Evolutionary conservation across 768 basidiomycete species (phyloP), one percentile per base, ranked within the genome.

Genomic region (Tulasnella sp.): DNA sequence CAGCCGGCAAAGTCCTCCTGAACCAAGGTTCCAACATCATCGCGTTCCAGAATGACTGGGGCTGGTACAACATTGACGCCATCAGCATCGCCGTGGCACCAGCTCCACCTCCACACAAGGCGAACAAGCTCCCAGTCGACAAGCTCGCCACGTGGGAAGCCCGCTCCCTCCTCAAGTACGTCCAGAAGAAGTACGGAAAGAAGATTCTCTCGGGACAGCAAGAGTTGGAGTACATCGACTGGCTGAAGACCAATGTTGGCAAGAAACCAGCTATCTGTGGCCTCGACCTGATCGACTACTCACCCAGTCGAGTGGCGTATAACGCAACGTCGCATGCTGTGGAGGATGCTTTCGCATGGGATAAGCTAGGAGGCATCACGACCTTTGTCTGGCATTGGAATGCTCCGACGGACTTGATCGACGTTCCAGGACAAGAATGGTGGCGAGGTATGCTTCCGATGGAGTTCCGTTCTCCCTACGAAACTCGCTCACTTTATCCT

Each of bases 271-370:
- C 75, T 22, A 76, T 76, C 17, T 45, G 34, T n/a, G 77, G 75
- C 14, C 45, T 78, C 22, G 77, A 78, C 67, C 70, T 78, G 74
- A 78, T 78, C 34, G 77, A 78, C 52, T 78, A 78, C 76, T 64
- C 71, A 34, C 77, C 77, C 58, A 38, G 14, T 25, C 77, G 77
- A 11, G 77, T 76, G 14, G 75, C 7, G 0, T 68, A 42, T 40
- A 67, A 67, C 29, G 49, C 76, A 9, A 76, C 75, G 14, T 76
- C 77, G 22, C 45, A 40, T 52, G 75, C 74, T 31, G 37, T 78
- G 31, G 42, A 76, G 40, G 77, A 78, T 49, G 77, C 76, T 6
- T 34, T 78, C 12, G 31, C 77, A 3, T 78, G 54, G 34, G 77
- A 78, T 19, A 69, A 38, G n/a, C 39, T 37, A 0, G 76, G 74